Evolutionary conservation across 1,284 basidiomycete species (phyloP).

Genomic region (Rhodotorula sp.): DNA sequence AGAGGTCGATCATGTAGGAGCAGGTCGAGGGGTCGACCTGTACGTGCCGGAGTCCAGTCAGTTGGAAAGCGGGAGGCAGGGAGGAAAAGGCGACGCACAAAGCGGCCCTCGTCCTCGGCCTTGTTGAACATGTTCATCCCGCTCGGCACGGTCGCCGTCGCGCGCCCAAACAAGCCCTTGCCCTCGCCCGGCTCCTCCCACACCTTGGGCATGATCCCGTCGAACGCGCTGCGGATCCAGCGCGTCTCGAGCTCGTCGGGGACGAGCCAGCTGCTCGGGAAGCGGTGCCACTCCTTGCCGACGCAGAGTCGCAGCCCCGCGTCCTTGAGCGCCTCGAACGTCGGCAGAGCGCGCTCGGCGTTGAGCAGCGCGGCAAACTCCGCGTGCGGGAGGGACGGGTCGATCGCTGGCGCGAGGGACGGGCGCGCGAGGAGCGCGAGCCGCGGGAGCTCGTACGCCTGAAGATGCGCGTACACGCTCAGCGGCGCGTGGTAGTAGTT

Average conservation of each 20-base stretch:
- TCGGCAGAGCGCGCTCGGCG: constrained; percentile 63
- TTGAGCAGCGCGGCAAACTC: constrained; percentile 38
- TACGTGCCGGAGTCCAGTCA: background rate
- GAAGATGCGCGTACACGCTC: constrained; percentile 69
- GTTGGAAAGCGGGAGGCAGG: constrained; percentile 8
- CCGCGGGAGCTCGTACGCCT: constrained; percentile 75
- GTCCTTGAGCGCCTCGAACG: constrained; percentile 68
- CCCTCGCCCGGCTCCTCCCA: constrained; percentile 58
- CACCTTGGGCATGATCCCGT: constrained; percentile 83
- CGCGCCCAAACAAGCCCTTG: constrained; percentile 63
- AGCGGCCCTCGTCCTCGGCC: constrained; percentile 74
- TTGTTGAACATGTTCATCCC: constrained; percentile 86
- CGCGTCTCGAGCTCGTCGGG: constrained; percentile 78
- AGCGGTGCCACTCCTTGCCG: constrained; percentile 95
- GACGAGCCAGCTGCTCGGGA: constrained; percentile 85
- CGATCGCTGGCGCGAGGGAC: constrained; percentile 36
- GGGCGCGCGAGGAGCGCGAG: constrained; percentile 67
- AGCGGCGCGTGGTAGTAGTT: constrained; percentile 91
- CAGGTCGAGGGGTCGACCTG: constrained; percentile 73
- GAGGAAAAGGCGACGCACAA: constrained; percentile 62
- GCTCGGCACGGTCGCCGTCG: constrained; percentile 64
- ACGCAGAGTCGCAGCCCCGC: constrained; percentile 81
- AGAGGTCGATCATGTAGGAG: constrained; percentile 83
- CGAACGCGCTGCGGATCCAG: constrained; percentile 86
- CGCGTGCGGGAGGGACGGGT: constrained; percentile 28